These are phyloP conservation scores for Talaromyces ruber DNA, from an alignment of 495 filamentous ascomycete species.

Conservation along the genomic window DNA sequence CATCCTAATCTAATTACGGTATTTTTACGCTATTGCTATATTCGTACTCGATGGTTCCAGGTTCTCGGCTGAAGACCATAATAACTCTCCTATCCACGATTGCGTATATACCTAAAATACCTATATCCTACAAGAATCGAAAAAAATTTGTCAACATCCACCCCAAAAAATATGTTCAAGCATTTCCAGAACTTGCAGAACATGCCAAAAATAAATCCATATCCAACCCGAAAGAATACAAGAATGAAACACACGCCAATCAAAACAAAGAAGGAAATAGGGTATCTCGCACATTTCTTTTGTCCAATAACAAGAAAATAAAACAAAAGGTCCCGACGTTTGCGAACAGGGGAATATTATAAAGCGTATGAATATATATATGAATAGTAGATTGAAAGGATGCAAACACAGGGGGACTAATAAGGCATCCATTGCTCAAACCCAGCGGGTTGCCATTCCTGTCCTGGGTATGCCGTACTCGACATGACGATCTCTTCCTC, in stretches of 20 bases:
- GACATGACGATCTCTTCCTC: conserved; percentile 58
- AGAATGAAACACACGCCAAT: neutral
- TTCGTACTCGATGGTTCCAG: too few relatives aligned
- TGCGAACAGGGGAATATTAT: neutral
- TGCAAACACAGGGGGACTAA: neutral
- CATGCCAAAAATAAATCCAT: neutral
- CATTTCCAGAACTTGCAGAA: too few relatives aligned
- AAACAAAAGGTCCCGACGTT: neutral
- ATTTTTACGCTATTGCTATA: too few relatives aligned
- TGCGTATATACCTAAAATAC: neutral
- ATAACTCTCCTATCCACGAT: too few relatives aligned
- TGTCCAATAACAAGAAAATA: neutral
- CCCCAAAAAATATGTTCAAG: neutral
- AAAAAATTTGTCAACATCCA: neutral
- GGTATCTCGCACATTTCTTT: conserved; percentile 1
- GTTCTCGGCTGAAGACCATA: too few relatives aligned
- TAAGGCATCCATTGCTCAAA: conserved; percentile 19
- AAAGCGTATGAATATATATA: neutral
- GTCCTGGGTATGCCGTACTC: conserved; percentile 71
- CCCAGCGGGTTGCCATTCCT: conserved; percentile 65
- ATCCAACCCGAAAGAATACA: neutral
- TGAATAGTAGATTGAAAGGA: neutral
- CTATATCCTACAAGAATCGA: neutral
- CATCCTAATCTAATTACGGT: too few relatives aligned
- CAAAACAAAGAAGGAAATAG: neutral